phyloP scores from a whole-genome alignment of 768 basidiomycete genomes.

The Pleurotus ostreatus region DNA sequence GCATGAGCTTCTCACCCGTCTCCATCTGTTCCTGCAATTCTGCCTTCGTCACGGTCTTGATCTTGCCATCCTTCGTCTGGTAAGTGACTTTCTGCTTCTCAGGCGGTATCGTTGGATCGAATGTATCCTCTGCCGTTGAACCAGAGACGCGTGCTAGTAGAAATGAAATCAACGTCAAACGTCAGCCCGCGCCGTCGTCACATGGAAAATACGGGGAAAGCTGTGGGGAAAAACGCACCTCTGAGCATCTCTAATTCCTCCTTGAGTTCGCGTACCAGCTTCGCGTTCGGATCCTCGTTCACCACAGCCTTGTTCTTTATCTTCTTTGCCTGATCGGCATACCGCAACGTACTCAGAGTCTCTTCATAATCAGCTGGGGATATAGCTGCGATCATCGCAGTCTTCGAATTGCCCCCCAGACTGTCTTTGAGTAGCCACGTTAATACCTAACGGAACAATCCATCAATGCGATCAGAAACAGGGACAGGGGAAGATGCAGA shows the following conservation, averaged over 20 bases:
- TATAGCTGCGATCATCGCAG: conserved; percentile 99
- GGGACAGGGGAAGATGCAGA: conserved; percentile 4
- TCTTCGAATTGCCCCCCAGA: conserved; percentile 95
- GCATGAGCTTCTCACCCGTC: conserved; percentile 87
- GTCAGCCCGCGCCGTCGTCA: neutral
- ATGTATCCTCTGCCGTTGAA: conserved; percentile 66
- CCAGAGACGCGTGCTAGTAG: conserved; percentile 68
- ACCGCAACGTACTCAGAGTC: conserved; percentile 92
- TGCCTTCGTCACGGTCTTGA: conserved; percentile 95
- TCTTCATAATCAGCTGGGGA: conserved; percentile 99
- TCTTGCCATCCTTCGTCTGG: conserved; percentile 85
- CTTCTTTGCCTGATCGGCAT: conserved; percentile 99
- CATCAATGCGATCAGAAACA: neutral
- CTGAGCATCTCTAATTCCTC: conserved; percentile 94
- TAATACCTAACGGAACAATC: conserved; percentile 56
- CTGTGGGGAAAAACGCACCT: conserved; percentile 37
- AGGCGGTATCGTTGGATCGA: conserved; percentile 85
- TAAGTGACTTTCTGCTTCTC: conserved; percentile 96
- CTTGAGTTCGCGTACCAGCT: conserved; percentile 97
- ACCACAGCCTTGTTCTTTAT: conserved; percentile 99
- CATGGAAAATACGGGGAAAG: conserved; percentile 13
- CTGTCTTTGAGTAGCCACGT: conserved; percentile 99
- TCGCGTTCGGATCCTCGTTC: conserved; percentile 99
- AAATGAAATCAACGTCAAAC: conserved; percentile 11
- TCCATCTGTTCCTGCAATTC: conserved; percentile 97